Base-by-base conservation (phyloP, 768 basidiomycete species). In the Leccinum olivaceopallidum region DNA sequence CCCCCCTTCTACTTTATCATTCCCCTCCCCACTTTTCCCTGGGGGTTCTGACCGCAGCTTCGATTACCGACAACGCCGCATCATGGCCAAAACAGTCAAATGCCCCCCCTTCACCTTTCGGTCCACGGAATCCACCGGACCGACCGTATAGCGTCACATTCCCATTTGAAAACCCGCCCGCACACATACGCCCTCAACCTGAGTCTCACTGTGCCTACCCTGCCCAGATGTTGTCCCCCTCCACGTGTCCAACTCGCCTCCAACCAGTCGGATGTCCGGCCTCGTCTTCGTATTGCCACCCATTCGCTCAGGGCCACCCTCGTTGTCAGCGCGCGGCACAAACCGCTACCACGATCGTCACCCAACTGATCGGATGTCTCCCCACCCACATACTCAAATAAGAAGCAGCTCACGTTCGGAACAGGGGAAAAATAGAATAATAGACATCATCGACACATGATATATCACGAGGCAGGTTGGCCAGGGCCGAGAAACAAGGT, bases 241-340 rank as follows among this genome's bases (percentile, higher is more conserved):
- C 47, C 67, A 63, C 59, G 66, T 59, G 66, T 54, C 22, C 32
- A 30, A 34, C 51, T 58, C 56, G 13, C 50, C 37, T 56, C 49
- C 37, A 53, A 53, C 37, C 20, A 49, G 48, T 53, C 52, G 50
- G 58, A 42, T 57, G 36, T 60, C 49, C 56, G 42, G 56, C 30
- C 30, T 65, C 32, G 61, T 53, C 39, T 48, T 56, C 47, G 30
- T 26, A 56, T 48, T 53, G 52, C 49, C 52, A 57, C 56, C 10
- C 42, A 53, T 53, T 60, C 56, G 53, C 24, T 64, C 54, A 52
- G 55, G 53, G 39, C 13, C 26, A 32, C 22, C 71, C 67, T 72
- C 71, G 55, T 71, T 70, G 71, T 56, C 50, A 55, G 51, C 70
- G 63, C 28, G 67, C 65, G 65, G 69, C 56, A 48, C 39, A n/a